Base-by-base conservation (phyloP, 495 filamentous ascomycete genomes). In the Aspergillus bridgeri region DNA sequence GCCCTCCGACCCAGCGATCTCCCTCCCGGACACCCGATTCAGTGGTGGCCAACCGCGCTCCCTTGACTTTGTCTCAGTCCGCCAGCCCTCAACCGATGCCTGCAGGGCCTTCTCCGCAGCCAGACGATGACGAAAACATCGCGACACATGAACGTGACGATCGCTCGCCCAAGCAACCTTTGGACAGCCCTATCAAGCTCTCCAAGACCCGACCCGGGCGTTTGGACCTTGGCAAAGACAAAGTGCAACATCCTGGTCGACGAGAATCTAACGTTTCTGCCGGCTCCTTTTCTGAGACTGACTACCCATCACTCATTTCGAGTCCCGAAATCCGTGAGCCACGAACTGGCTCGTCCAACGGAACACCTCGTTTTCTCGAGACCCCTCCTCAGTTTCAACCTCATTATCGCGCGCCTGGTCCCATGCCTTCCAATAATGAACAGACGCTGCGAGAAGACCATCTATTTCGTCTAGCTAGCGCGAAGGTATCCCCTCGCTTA, bases 181-280 rank as follows among this genome's bases (percentile, higher is more conserved):
- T 77, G 20, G 70, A 77, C 25, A 77, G 75, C 22, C 75, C 75
- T 2, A 77, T 77, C 27, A 77, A 75, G 42, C 67, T 77, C 11
- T 68, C 68, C 19, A 72, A 69, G 51, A 24, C 19, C 5, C 68
- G 72, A 11, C 64, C 64, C 22, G 69, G 53, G 11, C 66, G 62
- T 18, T 25, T 67, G n/a, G 56, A 62, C 61, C 59, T 70, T 2
- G 65, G 67, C 3, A 65, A 69, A 44, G 54, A 65, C 18, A 47
- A 57, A 6, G 51, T 49, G 6, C 70, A 63, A 7, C 25, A 61
- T n/a, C 66, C 53, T 27, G 52, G 45, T 53, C 71, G 70, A 45
- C 70, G 67, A 48, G 42, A 54, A 20, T 75, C 75, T 7, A 65
- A 60, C n/a, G 70, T 60, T 18, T 77, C 75, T 29, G 63, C 69